Base-by-base conservation (phyloP, 169 alveolate genomes). In the Eimeria maxima region DNA sequence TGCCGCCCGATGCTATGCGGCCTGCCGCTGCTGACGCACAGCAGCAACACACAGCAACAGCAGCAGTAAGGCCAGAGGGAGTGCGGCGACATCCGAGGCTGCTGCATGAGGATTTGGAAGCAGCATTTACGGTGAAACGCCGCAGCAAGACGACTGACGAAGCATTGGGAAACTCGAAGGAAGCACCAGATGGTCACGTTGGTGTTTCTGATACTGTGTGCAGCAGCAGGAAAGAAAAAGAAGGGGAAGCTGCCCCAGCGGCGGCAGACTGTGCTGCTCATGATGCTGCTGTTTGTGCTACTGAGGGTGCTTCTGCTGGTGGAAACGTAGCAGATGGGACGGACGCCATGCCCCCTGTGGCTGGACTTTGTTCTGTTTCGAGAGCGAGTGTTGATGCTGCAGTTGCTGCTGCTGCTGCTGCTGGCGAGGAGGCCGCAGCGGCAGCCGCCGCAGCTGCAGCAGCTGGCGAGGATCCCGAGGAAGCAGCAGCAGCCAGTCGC, bases 401-500 rank as follows among this genome's bases (percentile, higher is more conserved):
- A 22, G 71, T 45, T 47, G 93, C 93, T 22, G 93, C 78, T 71
- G 80, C 80, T 29, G 78, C 60, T 29, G 93, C 93, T 29, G 93
- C 76, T 18, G 80, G 27, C 33, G 93, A 71, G 29, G 78, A 27
- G 29, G 42, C 44, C 4, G 93, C 50, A 4, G 87, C 91, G n/a
- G 91, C 57, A 24, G 91, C 63, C 8, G 91, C 67, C n/a, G 78
- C 63, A 86, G 93, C 57, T 16, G 78, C 80, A 29, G 93, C 80
- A 86, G 80, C 93, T 1, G 53, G 80, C 22, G 93, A 38, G 38
- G 78, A 33, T 60, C 60, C 80, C 53, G 78, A 57, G 93, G 92
- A 74, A 45, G 95, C 90, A 57, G 81, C 65, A 42, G 90, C 84
- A 33, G 90, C 83, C 29, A 55, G 71, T 84, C 90, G 90, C 5